phyloP scores from a whole-genome alignment of 257 asterid species.

The Gentiana macrophylla region DNA sequence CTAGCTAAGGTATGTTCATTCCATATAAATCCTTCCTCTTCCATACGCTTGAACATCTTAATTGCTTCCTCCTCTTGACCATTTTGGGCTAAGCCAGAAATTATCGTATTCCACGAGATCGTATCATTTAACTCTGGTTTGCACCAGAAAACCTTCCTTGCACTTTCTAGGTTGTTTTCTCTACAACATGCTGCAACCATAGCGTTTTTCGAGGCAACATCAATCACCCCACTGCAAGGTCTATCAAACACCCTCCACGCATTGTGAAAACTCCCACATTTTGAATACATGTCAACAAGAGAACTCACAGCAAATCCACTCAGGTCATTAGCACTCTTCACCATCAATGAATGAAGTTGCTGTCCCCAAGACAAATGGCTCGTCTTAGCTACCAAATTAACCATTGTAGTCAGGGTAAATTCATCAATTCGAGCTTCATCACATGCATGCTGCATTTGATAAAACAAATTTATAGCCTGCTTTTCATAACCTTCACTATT shows the following conservation, averaged over 20 bases:
- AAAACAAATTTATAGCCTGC: slow-evolving; percentile 41
- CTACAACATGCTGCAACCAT: slow-evolving; percentile 78
- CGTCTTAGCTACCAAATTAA: slow-evolving; percentile 51
- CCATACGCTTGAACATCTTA: slow-evolving; percentile 47
- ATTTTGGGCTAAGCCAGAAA: slow-evolving; percentile 56
- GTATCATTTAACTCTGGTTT: slow-evolving; percentile 44
- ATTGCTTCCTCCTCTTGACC: slow-evolving; percentile 53
- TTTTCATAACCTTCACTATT: slow-evolving; percentile 34
- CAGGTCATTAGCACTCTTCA: slow-evolving; percentile 55
- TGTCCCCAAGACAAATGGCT: slow-evolving; percentile 37
- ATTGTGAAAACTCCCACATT: slow-evolving; percentile 53
- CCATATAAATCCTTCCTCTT: slow-evolving; percentile 36
- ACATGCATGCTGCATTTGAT: slow-evolving; percentile 38
- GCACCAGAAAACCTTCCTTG: slow-evolving; percentile 33
- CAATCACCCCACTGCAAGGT: slow-evolving; percentile 20
- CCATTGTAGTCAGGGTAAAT: slow-evolving; percentile 68
- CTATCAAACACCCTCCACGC: slow-evolving; percentile 38
- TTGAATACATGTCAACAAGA: slow-evolving; percentile 82
- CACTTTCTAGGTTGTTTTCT: slow-evolving; percentile 66
- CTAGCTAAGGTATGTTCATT: slow-evolving; percentile 57
- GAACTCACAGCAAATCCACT: slow-evolving; percentile 66
- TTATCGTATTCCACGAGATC: slow-evolving; percentile 85
- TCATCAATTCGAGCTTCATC: slow-evolving; percentile 40
- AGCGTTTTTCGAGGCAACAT: slow-evolving; percentile 64
- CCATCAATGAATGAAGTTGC: slow-evolving; percentile 72